Evolutionary conservation across 2,329 filamentous ascomycete genomes (phyloP), one percentile per base, ranked within the genome.

Genomic region (Pseudopithomyces maydicus): DNA sequence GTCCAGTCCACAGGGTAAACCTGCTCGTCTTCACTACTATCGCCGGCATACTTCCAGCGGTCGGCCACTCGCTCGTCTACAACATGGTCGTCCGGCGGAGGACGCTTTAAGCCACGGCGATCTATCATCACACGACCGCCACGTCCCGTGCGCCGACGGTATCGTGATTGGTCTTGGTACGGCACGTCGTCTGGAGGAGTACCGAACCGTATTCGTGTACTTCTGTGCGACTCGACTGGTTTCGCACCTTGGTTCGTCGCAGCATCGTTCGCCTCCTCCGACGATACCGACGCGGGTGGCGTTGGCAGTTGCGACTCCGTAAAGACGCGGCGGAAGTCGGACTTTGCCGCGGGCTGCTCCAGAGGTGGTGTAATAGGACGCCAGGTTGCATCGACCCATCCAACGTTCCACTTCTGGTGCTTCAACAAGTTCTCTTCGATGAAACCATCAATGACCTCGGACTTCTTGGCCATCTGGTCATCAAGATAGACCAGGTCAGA

Each of bases 351-450:
- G 6, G 69, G 59, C 47, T 70, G 70, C 53, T 91, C 89, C 69
- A 86, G 82, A 42, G 91, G 86, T 20, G 92, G 92, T 49, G 90
- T 91, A 63, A 98, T 84, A 49, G 94, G 92, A 63, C 89, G 88
- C 79, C 89, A 88, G 59, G 94, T 97, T 73, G 92, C 84, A 79
- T 98, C 93, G 68, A 96, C 85, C 80, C 91, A 92, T 71, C 91
- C 90, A 67, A 90, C 84, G 77, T 97, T 97, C 92, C 94, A 97
- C 74, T 90, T 88, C 67, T 90, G 87, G 78, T 97, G 94, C 77
- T 95, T 94, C 68, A 89, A 85, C 53, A 96, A 88, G 77, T 96
- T 94, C 67, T 87, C 87, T 75, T 96, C 91, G 73, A 98, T 91
- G 70, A 96, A 92, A 62, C 84, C 83, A 61, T 89, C 84, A 65